Percentiles rank a stretch among this genome's conserved stretches.
phyloP scores from a whole-genome alignment of 352 stramenopile genomes.

The Globisporangium acanthophoron region DNA sequence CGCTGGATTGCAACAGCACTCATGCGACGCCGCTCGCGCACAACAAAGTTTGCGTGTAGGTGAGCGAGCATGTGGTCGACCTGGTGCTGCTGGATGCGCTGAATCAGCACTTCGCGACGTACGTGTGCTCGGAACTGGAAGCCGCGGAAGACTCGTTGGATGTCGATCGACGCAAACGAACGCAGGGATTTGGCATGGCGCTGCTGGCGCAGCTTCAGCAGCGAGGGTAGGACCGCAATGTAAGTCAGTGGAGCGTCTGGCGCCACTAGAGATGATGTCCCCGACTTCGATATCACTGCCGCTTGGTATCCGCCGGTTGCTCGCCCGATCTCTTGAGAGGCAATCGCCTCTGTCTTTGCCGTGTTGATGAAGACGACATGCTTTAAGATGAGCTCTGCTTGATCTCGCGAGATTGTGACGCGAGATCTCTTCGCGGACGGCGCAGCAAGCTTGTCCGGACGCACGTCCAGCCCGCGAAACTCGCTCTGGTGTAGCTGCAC shows the following conservation, averaged over 20 bases:
- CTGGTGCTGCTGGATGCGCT: constrained; percentile 45
- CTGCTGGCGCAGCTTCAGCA: constrained; percentile 39
- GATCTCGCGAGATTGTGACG: constrained; percentile 30
- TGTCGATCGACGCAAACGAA: constrained; percentile 30
- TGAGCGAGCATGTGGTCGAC: constrained; percentile 29
- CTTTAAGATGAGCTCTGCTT: constrained; percentile 40
- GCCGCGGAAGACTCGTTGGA: constrained; percentile 49
- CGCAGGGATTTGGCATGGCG: constrained; percentile 8
- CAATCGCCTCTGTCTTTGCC: not conserved
- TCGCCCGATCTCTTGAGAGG: not conserved
- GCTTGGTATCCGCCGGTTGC: not conserved
- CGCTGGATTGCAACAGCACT: constrained; percentile 49
- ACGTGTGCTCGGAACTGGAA: constrained; percentile 51
- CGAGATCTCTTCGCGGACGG: constrained; percentile 35
- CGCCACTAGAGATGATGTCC: not conserved
- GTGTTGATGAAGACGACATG: constrained; percentile 41
- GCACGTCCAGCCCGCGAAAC: constrained; percentile 37
- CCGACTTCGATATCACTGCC: not conserved
- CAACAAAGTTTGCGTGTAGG: constrained; percentile 22
- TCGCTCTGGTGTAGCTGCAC: constrained; percentile 38
- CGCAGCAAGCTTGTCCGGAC: constrained; percentile 24
- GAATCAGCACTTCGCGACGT: constrained; percentile 33
- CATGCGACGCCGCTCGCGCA: constrained; percentile 38
- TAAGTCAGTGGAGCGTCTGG: constrained; percentile 6
- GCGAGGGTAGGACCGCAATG: constrained; percentile 34